These are phyloP conservation scores for Prototheca cutis DNA, from an alignment of 163 green algal genomes.

Conservation along the genomic window DNA sequence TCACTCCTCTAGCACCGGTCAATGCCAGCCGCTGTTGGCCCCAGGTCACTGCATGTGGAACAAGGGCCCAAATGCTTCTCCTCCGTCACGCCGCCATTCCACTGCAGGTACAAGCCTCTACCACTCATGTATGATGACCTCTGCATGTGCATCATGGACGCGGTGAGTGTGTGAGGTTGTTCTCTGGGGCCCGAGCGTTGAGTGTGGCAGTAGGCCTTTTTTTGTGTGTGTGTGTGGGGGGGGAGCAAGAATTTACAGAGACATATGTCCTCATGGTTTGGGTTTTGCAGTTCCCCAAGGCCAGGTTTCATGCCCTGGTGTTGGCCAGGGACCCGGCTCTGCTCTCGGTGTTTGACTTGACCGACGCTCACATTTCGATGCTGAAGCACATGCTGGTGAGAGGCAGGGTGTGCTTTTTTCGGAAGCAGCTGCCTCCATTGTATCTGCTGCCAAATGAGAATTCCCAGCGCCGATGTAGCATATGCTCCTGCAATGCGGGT, in stretches of 20 bases:
- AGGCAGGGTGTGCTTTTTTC: neutral
- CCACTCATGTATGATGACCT: no score
- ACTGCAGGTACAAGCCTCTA: no score
- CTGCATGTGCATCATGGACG: no score
- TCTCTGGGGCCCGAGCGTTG: no score
- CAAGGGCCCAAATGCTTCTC: no score
- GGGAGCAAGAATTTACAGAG: neutral
- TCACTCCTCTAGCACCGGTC: no score
- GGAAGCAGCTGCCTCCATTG: neutral
- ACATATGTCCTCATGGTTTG: neutral
- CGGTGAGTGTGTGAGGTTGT: no score
- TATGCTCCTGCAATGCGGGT: neutral
- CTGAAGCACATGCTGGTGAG: conserved; percentile 43
- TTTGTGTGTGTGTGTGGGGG: neutral
- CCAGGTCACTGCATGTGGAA: no score
- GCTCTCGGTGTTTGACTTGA: conserved; percentile 27
- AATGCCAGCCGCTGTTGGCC: no score
- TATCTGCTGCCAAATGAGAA: neutral
- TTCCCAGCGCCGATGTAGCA: neutral
- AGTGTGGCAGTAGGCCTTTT: no score
- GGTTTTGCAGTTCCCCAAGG: conserved; percentile 2
- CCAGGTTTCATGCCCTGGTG: conserved; percentile 35
- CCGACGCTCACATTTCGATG: conserved; percentile 30
- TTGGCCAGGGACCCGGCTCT: conserved; percentile 27
- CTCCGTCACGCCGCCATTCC: no score